Evolutionary conservation across 1,284 basidiomycete species (phyloP).

Genomic region (Boletus albobrunnescens): DNA sequence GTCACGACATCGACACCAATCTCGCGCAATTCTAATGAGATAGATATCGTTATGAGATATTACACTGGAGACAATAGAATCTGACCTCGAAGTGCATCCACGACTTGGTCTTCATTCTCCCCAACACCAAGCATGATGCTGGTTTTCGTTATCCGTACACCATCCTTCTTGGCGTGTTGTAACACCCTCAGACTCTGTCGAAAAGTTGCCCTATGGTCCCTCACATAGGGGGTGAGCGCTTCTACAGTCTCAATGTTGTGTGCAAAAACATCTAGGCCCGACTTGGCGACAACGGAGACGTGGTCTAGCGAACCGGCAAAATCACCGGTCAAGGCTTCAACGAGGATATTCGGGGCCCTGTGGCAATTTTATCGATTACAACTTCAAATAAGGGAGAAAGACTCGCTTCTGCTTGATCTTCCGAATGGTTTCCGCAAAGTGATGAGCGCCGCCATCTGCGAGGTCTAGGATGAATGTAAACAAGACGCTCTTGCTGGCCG

Average conservation of each 20-base stretch:
- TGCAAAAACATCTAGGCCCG: conserved; percentile 95
- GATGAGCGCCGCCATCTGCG: conserved; percentile 85
- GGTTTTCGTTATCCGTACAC: conserved; percentile 92
- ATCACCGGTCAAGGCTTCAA: conserved; percentile 96
- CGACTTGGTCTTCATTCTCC: conserved; percentile 81
- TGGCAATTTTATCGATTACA: not conserved
- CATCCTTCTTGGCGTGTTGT: conserved; percentile 75
- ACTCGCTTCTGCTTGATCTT: conserved; percentile 92
- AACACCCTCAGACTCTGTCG: conserved; percentile 86
- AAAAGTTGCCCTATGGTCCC: conserved; percentile 93
- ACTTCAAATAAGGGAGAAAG: not conserved
- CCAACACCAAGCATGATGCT: conserved; percentile 99
- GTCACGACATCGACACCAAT: conserved; percentile 95
- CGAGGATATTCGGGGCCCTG: conserved; percentile 90
- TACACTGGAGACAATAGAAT: conserved; percentile 2
- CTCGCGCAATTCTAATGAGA: conserved; percentile 71
- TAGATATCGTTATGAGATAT: not conserved
- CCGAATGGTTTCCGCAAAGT: conserved; percentile 92
- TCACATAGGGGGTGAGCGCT: conserved; percentile 88
- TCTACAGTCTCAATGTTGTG: conserved; percentile 98
- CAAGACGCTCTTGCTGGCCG: not conserved
- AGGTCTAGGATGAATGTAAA: conserved; percentile 57
- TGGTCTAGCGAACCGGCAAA: conserved; percentile 78
- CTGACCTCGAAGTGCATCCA: conserved; percentile 79
- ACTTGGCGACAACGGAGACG: conserved; percentile 82